phyloP scores from a whole-genome alignment of 2,329 filamentous ascomycete genomes.

The Coleophoma crateriformis region DNA sequence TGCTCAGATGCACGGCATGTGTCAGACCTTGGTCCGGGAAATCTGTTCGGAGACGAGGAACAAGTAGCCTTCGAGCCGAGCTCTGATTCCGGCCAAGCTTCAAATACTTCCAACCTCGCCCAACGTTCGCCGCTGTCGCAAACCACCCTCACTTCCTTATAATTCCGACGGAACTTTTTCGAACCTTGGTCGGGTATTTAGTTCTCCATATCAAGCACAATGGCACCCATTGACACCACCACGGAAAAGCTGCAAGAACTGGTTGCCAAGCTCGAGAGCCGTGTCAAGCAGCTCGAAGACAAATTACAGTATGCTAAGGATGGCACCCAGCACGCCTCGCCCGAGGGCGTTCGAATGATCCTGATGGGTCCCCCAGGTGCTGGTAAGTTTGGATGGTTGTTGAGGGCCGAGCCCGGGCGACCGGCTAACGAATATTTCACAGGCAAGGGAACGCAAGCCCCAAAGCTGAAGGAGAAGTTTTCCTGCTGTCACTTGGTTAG shows the following conservation, averaged over 20 bases:
- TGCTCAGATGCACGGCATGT: neutral
- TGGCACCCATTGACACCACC: constrained; percentile 80
- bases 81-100: neutral
- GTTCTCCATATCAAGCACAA: constrained; percentile 40
- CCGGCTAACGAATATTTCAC: constrained; percentile 20
- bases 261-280: constrained; percentile 76
- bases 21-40: neutral
- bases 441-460: constrained; percentile 99
- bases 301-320: constrained; percentile 52
- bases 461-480: constrained; percentile 97
- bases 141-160: constrained; percentile 6
- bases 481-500: constrained; percentile 93
- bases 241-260: constrained; percentile 81
- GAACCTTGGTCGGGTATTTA: constrained; percentile 21
- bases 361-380: constrained; percentile 96
- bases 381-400: constrained; percentile 54
- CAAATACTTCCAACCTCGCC: constrained; percentile 9
- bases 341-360: constrained; percentile 84
- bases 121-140: constrained; percentile 10
- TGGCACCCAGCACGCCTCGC: constrained; percentile 43
- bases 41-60: constrained; percentile 1
- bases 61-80: neutral
- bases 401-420: constrained; percentile 3
- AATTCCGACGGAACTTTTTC: constrained; percentile 2
- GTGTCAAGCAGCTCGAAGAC: constrained; percentile 79